Evolutionary conservation across 1,284 basidiomycete genomes (phyloP).

Genomic region (Hypsizygus ulmarius): DNA sequence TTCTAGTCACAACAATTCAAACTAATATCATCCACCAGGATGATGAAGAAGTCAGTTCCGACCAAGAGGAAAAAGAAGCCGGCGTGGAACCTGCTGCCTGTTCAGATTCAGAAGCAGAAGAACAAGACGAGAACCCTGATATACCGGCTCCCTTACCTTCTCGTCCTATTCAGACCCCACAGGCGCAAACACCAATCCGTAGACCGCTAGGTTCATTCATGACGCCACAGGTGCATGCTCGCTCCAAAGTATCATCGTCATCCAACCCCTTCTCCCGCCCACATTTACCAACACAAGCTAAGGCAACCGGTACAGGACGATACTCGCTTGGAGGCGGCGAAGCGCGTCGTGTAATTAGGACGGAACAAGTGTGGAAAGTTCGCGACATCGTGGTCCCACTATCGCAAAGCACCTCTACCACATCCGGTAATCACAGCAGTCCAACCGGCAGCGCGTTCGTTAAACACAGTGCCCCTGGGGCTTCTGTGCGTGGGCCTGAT

Average conservation of each 20-base stretch:
- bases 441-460: background rate
- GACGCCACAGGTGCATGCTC: slow-evolving; percentile 43
- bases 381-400: slow-evolving; percentile 48
- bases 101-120: slow-evolving; percentile 8
- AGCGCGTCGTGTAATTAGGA: slow-evolving; percentile 40
- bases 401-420: slow-evolving; percentile 7
- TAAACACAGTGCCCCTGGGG: background rate
- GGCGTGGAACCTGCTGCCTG: slow-evolving; percentile 13
- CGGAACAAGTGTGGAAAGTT: slow-evolving; percentile 53
- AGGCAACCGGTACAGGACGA: slow-evolving; percentile 16
- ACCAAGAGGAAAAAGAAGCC: background rate
- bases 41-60: slow-evolving; percentile 16
- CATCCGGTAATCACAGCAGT: background rate
- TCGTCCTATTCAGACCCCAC: slow-evolving; percentile 10
- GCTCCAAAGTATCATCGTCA: background rate
- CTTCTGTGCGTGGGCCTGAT: background rate
- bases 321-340: slow-evolving; percentile 40
- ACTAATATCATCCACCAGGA: slow-evolving; percentile 1
- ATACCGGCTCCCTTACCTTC: slow-evolving; percentile 22
- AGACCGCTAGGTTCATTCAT: slow-evolving; percentile 44
- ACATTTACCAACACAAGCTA: background rate
- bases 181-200: slow-evolving; percentile 24
- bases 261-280: slow-evolving; percentile 3
- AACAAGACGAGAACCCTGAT: slow-evolving; percentile 20
- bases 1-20: background rate